A percentile compares a stretch with the other conserved stretches of the same genome.
These are phyloP conservation scores for Phascolomyces articulosus DNA, from an alignment of 371 early-diverging fungal genomes.

Conservation along the genomic window DNA sequence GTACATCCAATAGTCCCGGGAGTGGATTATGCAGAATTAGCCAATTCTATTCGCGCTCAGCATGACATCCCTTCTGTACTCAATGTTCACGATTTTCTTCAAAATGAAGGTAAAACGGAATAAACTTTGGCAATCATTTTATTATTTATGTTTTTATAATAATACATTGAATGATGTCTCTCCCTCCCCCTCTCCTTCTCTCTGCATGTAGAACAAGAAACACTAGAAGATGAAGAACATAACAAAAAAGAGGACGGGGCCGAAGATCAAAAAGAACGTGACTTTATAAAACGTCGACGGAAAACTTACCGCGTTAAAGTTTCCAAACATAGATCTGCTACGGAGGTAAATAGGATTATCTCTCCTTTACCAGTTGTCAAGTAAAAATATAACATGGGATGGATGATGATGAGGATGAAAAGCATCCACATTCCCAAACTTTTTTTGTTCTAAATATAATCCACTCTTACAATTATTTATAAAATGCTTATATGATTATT, in stretches of 20 bases:
- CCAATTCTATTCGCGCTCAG: not conserved
- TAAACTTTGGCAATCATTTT: too few species aligned
- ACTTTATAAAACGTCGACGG: conserved; percentile 6
- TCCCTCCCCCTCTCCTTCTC: too few species aligned
- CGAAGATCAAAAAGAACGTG: not conserved
- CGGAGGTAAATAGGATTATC: conserved; percentile 1
- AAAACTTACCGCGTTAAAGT: conserved; percentile 14
- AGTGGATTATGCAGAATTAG: not conserved
- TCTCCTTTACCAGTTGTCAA: too few species aligned
- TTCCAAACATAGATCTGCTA: conserved; percentile 8
- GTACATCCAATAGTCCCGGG: not conserved
- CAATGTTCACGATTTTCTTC: not conserved
- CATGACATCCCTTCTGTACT: not conserved
- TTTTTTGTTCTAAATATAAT: too few species aligned
- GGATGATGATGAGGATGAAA: too few species aligned
- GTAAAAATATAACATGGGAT: too few species aligned
- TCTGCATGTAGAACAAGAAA: too few species aligned
- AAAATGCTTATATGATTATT: too few species aligned
- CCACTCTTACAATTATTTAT: not conserved
- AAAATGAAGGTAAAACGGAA: not conserved
- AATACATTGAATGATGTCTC: too few species aligned
- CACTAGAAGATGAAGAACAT: not conserved
- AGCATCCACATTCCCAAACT: too few species aligned
- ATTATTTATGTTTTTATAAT: too few species aligned
- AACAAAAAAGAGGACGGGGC: not conserved